Evolutionary conservation across 2,329 filamentous ascomycete species (phyloP).

Genomic region (Sphaerulina vaccinii): DNA sequence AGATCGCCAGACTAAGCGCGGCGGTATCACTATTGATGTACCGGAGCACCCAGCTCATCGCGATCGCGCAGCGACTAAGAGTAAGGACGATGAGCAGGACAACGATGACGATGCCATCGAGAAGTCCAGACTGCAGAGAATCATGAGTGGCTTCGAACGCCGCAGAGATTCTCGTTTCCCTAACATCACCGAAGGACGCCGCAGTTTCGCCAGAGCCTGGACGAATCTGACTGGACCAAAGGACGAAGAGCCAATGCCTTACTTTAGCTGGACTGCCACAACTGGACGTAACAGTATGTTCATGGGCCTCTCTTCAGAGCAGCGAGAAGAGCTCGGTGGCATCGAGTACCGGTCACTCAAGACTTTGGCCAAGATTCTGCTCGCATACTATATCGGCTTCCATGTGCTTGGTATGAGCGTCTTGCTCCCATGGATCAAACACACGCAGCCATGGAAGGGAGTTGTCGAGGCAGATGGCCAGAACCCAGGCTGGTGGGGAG

Average conservation of each 20-base stretch:
- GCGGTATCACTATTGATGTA: conserved; percentile 69
- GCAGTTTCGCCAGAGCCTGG: conserved; percentile 51
- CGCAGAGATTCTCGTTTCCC: conserved; percentile 8
- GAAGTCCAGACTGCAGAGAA: conserved; percentile 5
- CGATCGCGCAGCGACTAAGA: conserved; percentile 21
- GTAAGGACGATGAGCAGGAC: not conserved
- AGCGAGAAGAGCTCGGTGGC: conserved; percentile 90
- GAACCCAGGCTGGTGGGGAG: conserved; percentile 79
- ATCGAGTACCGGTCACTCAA: conserved; percentile 95
- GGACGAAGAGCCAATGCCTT: conserved; percentile 67
- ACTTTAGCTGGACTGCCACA: conserved; percentile 91
- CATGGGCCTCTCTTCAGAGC: conserved; percentile 80
- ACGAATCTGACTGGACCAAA: conserved; percentile 55
- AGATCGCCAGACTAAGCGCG: conserved; percentile 42
- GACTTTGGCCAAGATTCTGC: conserved; percentile 74
- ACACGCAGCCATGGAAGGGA: conserved; percentile 60
- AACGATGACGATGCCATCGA: conserved; percentile 14
- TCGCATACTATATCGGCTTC: conserved; percentile 79
- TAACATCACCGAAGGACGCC: conserved; percentile 17
- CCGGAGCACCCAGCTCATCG: conserved; percentile 50
- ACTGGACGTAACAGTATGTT: conserved; percentile 92
- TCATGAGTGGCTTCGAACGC: conserved; percentile 13
- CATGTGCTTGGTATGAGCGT: conserved; percentile 72
- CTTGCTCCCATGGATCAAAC: conserved; percentile 76
- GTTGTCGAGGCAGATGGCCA: conserved; percentile 62